Base-by-base conservation (phyloP, 176 grass and related monocot genomes). In the Luzula sylvatica region DNA sequence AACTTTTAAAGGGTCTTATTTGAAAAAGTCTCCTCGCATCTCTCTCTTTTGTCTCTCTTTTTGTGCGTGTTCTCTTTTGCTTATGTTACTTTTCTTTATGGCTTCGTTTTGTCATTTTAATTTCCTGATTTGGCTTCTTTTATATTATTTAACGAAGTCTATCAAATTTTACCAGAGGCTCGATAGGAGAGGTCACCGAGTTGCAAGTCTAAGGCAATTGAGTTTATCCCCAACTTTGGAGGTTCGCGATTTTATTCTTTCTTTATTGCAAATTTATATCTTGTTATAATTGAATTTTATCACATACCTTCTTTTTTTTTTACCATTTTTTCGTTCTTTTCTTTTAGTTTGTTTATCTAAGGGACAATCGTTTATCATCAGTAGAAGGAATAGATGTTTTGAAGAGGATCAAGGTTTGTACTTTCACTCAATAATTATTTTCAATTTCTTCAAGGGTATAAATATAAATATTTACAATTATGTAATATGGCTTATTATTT, bases 321-420 rank as follows among this genome's bases (percentile, higher is more conserved):
- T 32, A 61, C 35, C 65, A 29, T 6, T 15, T 72, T 20, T 20
- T 53, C 26, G 46, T 27, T 30, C 50, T 39, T 43, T 55, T 26
- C 44, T 54, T 96, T 6, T 74, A 96, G 90, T 96, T 96, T 79
- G 84, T 96, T 59, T 96, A 96, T 77, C 80, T 96, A 42, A 88
- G 90, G 59, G 90, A 96, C 70, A 96, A 96, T 70, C 65, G 71
- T 42, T 66, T 96, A 56, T 89, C 84, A 82, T 86, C 81, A 60
- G 76, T 96, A 58, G 90, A 89, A 55, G 90, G 84, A 20, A 77
- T 89, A 51, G 84, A 96, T 24, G 63, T 81, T 55, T 80, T 96
- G 50, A 88, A 74, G 35, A 68, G 84, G n/a, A 67, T 89, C 46
- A 96, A 96, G 81, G 90, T 96, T 82, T 71, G 23, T 35, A 23